Percentiles rank a stretch among this genome's conserved stretches.
These are phyloP conservation scores for Daedaleopsis sinensis DNA, from an alignment of 768 basidiomycete genomes.

Conservation along the genomic window DNA sequence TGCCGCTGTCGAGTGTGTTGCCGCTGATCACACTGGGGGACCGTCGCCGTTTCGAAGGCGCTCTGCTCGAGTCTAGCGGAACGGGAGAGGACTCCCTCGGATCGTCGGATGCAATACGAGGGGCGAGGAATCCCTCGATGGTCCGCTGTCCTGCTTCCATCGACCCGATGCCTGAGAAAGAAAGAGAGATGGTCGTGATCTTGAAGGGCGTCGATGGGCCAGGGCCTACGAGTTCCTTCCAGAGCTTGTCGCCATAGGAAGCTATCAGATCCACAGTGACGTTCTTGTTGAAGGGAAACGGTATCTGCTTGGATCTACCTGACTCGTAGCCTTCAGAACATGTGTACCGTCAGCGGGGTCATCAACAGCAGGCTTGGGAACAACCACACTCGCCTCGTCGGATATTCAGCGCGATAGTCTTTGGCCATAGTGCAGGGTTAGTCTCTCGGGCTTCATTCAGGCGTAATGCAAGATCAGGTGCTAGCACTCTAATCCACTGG, in stretches of 20 bases:
- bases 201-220: slow-evolving; percentile 49
- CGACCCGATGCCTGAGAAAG: slow-evolving; percentile 77
- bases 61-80: slow-evolving; percentile 1
- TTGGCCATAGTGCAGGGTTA: slow-evolving; percentile 86
- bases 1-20: background rate
- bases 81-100: background rate
- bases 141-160: slow-evolving; percentile 79
- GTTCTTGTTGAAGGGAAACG: slow-evolving; percentile 83
- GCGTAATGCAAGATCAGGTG: slow-evolving; percentile 86
- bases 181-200: slow-evolving; percentile 71
- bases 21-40: background rate
- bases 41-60: slow-evolving; percentile 16
- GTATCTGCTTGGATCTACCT: slow-evolving; percentile 77
- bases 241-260: slow-evolving; percentile 75
- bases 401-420: slow-evolving; percentile 80
- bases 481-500: slow-evolving; percentile 91
- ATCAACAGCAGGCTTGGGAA: background rate
- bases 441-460: slow-evolving; percentile 79
- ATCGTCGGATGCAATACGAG: slow-evolving; percentile 27
- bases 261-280: slow-evolving; percentile 78
- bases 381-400: slow-evolving; percentile 56
- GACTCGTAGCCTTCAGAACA: slow-evolving; percentile 57
- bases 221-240: slow-evolving; percentile 83
- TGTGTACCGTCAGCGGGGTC: too few relatives aligned
- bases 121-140: slow-evolving; percentile 85